Base-by-base conservation (phyloP, 148 eudicot species). In the Silene latifolia region DNA sequence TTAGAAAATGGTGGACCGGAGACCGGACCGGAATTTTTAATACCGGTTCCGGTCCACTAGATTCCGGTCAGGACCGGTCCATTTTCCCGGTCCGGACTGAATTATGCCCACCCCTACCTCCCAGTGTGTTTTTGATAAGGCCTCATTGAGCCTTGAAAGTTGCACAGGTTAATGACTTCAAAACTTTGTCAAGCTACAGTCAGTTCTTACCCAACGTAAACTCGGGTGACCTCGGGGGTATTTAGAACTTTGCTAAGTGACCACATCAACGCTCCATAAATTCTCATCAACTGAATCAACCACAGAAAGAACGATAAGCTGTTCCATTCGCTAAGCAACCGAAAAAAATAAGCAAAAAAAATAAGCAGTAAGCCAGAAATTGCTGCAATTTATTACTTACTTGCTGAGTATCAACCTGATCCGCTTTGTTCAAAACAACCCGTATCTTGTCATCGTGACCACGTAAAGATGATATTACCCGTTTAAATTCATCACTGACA, bases 211-310 rank as follows among this genome's bases (percentile, higher is more conserved):
- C 96, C 96, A 80, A 93, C 84, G 74, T 93, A 93, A 58, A 93
- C 98, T 46, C 98, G 96, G 29, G 82, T 80, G 29, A 90, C 98
- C 78, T 93, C 98, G 4, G 98, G 98, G 23, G 91, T 90, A 79
- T 93, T 87, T 24, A 92, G 76, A 54, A 93, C 89, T 80, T 93
- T 93, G 51, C 98, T 91, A 53, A 93, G 91, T 0, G 98, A 93
- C 96, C 98, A 92, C 98, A 92, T 92, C 77, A 92, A 76, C 3
- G 98, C 96, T 77, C 98, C 98, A 80, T 93, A 93, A 14, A 90
- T 91, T 73, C 98, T 81, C 98, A 93, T 93, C 63, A 90, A 70
- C 98, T 92, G 46, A 74, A 68, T 3, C 68, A 24, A 25, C 69
- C 44, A 32, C 44, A 32, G 54, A 11, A 69, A 69, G 23, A 66